These are phyloP conservation scores for Phylloporus scabripes DNA, from an alignment of 768 basidiomycete species.

Conservation along the genomic window DNA sequence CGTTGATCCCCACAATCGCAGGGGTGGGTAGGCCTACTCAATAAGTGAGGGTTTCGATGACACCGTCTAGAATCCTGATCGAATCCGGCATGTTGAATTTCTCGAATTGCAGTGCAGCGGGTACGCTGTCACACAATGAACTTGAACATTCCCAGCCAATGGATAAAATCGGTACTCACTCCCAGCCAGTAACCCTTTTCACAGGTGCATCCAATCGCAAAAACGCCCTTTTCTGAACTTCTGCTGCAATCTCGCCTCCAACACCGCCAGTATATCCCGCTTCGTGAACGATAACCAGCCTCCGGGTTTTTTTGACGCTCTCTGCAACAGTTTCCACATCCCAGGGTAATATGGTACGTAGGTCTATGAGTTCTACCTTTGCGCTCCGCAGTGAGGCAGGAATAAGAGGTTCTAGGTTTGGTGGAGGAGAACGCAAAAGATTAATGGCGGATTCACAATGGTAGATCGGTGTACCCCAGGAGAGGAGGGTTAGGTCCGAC, in stretches of 20 bases:
- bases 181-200: conserved; percentile 85
- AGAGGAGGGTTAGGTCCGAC: conserved; percentile 80
- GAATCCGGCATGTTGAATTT: conserved; percentile 91
- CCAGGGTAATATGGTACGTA: conserved; percentile 87
- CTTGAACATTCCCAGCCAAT: neutral
- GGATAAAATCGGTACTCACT: conserved; percentile 52
- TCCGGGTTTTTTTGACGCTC: conserved; percentile 79
- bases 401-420: conserved; percentile 56
- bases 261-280: conserved; percentile 83
- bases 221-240: conserved; percentile 85
- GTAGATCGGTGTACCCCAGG: conserved; percentile 93
- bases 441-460: conserved; percentile 82
- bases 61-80: conserved; percentile 74
- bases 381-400: conserved; percentile 61
- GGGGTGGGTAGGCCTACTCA: conserved; percentile 23
- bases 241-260: conserved; percentile 89
- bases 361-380: conserved; percentile 83
- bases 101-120: conserved; percentile 79
- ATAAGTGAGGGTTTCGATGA: conserved; percentile 78
- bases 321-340: conserved; percentile 75
- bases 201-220: conserved; percentile 85
- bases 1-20: neutral
- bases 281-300: conserved; percentile 88
- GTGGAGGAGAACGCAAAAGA: conserved; percentile 62
- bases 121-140: conserved; percentile 47